Percentiles rank a stretch among this genome's conserved stretches.
Conservation (phyloP, 306 rosid species). For the Cucurbita pepo region DNA sequence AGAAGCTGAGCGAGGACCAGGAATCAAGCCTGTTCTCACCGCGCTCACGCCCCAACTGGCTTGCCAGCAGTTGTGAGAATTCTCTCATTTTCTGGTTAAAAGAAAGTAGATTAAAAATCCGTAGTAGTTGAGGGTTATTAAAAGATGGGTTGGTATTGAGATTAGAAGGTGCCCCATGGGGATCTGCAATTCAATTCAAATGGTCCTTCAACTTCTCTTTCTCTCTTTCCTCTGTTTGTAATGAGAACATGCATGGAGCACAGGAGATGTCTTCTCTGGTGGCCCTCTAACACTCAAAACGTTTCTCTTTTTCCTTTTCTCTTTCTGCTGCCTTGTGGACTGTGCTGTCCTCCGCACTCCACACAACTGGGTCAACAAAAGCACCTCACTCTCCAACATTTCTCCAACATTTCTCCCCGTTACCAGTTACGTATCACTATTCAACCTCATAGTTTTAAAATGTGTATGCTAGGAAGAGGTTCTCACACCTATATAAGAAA, state of each 20-base stretch:
- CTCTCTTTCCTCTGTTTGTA: background rate
- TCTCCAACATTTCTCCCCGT: no score
- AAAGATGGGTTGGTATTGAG: conserved; percentile 4
- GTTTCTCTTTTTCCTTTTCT: background rate
- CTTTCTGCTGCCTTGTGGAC: background rate
- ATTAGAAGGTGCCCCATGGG: conserved; percentile 8
- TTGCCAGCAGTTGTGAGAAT: no score
- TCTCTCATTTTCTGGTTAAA: no score
- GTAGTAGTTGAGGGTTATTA: no score
- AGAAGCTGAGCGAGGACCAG: no score
- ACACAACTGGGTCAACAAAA: background rate
- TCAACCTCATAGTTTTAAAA: no score
- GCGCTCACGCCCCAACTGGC: no score
- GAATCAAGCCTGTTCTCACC: no score
- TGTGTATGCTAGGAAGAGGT: no score
- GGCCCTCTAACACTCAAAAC: background rate
- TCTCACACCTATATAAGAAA: no score
- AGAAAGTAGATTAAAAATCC: no score
- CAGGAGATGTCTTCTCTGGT: background rate
- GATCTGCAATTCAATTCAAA: conserved; percentile 16
- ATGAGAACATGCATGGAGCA: background rate
- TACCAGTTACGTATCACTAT: no score
- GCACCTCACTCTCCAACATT: background rate
- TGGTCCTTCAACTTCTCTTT: background rate
- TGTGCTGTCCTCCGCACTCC: conserved; percentile 2